Conservation (phyloP, 2,329 filamentous ascomycete genomes). For the Colletotrichum navitas region DNA sequence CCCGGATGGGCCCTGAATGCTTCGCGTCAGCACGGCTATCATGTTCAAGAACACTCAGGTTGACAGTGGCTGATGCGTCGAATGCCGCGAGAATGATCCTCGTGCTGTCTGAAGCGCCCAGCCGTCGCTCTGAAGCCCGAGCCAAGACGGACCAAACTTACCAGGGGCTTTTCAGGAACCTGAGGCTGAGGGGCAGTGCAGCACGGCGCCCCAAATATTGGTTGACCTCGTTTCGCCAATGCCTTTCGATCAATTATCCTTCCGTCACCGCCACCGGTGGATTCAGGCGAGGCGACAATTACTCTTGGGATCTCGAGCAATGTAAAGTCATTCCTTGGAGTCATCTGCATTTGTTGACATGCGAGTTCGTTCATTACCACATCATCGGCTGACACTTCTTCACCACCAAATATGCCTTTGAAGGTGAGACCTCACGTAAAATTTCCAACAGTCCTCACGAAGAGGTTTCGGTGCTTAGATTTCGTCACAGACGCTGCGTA, state of each 20-base stretch:
- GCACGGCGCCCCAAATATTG: neutral
- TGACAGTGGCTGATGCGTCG: neutral
- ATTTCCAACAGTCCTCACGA: neutral
- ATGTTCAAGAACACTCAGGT: neutral
- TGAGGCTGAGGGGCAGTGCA: neutral
- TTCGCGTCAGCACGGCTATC: neutral
- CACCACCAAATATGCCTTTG: neutral
- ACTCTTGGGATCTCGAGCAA: neutral
- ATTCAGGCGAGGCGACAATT: neutral
- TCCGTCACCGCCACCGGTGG: neutral
- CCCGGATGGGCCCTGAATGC: neutral
- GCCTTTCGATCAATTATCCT: neutral
- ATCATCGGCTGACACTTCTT: neutral
- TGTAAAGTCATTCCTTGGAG: too few relatives aligned
- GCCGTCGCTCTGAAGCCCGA: slow-evolving; percentile 17
- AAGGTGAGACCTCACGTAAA: neutral
- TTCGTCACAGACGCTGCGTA: neutral
- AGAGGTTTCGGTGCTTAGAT: neutral
- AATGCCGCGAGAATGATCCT: slow-evolving; percentile 10
- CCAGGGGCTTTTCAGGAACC: neutral
- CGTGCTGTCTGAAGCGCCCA: slow-evolving; percentile 1
- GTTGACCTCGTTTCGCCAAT: slow-evolving; percentile 22
- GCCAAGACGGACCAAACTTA: slow-evolving; percentile 14
- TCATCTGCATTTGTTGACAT: neutral
- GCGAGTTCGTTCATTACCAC: neutral